Evolutionary conservation across 2,329 filamentous ascomycete species (phyloP).

Genomic region (Clonostachys byssicola): DNA sequence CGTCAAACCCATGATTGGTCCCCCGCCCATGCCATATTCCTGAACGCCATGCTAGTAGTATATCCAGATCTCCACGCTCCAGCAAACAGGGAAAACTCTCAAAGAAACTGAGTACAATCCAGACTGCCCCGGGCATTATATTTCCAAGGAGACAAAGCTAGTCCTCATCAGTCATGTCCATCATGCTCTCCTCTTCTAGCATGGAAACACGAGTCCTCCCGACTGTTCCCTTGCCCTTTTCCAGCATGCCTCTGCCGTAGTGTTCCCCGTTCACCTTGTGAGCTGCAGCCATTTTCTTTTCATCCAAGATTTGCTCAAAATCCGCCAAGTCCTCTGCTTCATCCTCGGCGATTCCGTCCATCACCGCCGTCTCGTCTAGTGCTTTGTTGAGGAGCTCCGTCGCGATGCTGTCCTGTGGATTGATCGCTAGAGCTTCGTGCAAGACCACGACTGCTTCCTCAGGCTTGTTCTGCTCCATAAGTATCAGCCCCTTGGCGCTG

Average conservation of each 20-base stretch:
- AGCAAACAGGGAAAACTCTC: too few species aligned
- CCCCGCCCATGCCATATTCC: too few species aligned
- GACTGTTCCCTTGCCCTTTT: slow-evolving; percentile 41
- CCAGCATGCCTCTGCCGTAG: slow-evolving; percentile 16
- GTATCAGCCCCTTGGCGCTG: slow-evolving; percentile 76
- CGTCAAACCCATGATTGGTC: too few species aligned
- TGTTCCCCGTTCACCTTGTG: slow-evolving; percentile 24
- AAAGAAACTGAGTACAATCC: too few species aligned
- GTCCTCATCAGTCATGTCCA: slow-evolving; percentile 55
- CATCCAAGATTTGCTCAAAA: slow-evolving; percentile 48
- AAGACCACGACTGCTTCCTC: slow-evolving; percentile 78
- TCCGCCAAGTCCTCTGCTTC: slow-evolving; percentile 39
- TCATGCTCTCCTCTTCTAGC: slow-evolving; percentile 38
- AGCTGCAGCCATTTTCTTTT: slow-evolving; percentile 38
- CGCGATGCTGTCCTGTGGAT: slow-evolving; percentile 76
- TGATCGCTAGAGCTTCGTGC: slow-evolving; percentile 78
- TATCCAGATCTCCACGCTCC: too few species aligned
- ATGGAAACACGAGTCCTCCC: slow-evolving; percentile 22
- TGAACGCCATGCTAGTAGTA: too few species aligned
- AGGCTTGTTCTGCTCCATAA: slow-evolving; percentile 70
- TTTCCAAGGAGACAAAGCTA: slow-evolving; percentile 4
- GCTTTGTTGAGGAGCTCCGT: slow-evolving; percentile 74
- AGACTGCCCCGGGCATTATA: too few species aligned
- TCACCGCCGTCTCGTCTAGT: slow-evolving; percentile 54
- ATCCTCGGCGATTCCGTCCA: slow-evolving; percentile 38